Evolutionary conservation across 148 eudicot genomes (phyloP), one percentile per base, ranked within the genome.

Genomic region (Arbutus unedo): DNA sequence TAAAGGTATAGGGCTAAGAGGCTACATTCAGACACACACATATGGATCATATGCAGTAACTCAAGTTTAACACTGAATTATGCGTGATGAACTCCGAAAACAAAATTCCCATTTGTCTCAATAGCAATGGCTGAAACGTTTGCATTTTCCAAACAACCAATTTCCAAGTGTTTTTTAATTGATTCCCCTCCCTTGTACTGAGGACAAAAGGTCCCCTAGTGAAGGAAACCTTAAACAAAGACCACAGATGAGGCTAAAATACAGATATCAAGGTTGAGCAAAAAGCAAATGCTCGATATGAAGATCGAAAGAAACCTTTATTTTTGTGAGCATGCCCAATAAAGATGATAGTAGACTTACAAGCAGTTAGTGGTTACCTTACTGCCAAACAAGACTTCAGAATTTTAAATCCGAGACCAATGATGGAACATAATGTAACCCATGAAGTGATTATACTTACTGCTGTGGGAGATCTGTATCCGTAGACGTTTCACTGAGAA

Each of bases 391-490:
- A 66, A 49, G 47, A 43, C 23, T 78, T 41, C 43, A 77, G 70
- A 10, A 45, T 44, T n/a, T 47, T 78, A 57, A 57, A 38, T 14
- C 13, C 13, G 31, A 51, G 49, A 31, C 71, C 14, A 62, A 45
- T 1, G 8, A 79, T 49, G 48, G 18, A 48, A 16, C 38, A 14
- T 66, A 11, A 64, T 44, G 49, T 38, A 18, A 81, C n/a, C 43
- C 64, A 23, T 25, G 21, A 41, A 80, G 5, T 31, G 19, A n/a
- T 14, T 23, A 44, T 75, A 91, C 99, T 90, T 83, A 96, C 99
- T 83, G 91, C 11, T 88, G 82, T 72, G 99, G 99, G 76, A 96
- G 98, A 90, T 96, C 99, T 79, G 87, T 88, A 90, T 96, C 99
- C 76, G 92, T 87, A 55, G 93, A 89, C 53, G 97, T 71, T 85